Evolutionary conservation across 495 filamentous ascomycete species (phyloP), one percentile per base, ranked within the genome.

Genomic region (Neurospora tetrasperma): DNA sequence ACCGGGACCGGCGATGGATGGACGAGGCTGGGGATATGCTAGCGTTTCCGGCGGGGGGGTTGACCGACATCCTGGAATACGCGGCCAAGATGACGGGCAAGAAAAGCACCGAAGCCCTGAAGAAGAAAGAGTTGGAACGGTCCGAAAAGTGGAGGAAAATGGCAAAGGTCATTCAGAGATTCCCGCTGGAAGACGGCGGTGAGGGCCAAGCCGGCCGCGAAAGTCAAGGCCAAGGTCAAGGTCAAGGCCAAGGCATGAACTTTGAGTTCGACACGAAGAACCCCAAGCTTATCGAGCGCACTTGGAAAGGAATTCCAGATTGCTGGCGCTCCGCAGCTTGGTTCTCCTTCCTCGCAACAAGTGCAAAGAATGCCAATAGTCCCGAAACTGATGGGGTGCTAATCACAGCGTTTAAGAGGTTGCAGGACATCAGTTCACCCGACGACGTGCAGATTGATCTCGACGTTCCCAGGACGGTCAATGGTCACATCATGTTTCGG

Each of bases 231-330:
- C 27, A 31, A 31, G 27, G 27, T 3, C 27, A 31, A 66, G 78
- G 75, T 69, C 83, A 81, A 62, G 93, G 95, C 69, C 91, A 93
- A 41, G 95, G 94, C 27, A 96, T 93, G 89, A 86, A 88, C 39
- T 98, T 97, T 78, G 91, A 94, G 40, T 99, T 99, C 79, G 93
- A 97, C 80, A 89, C 88, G 16, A 88, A 85, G 66, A 92, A 93
- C 75, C 86, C 93, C 14, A 99, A 98, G 79, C 81, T 99, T 18
- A 91, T 98, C 68, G 90, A 93, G 71, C 88, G 96, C 40, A 94
- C 93, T 3, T 99, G 96, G 96, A 99, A 99, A 82, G 96, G 96
- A 42, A 97, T 99, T 73, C 96, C 96, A 3, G 96, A 99, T 82
- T 89, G 93, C 74, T 99, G 96, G 96, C 90, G 96, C 31, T 87